Percentiles rank a stretch among this genome's conserved stretches.
phyloP scores from a whole-genome alignment of 345 rosid species.

The Streptanthus diversifolius region DNA sequence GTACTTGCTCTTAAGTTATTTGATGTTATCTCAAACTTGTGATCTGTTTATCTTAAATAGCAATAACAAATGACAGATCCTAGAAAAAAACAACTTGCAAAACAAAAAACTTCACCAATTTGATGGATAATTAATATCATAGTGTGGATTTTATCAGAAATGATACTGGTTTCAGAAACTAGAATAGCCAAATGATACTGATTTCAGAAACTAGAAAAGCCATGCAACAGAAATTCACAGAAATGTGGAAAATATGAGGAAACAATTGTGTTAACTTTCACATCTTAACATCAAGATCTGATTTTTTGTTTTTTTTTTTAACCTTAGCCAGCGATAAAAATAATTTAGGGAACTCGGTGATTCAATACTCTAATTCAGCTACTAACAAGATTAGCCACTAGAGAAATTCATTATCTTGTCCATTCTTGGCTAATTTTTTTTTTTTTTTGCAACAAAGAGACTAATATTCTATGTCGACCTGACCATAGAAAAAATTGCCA shows the following conservation, averaged over 20 bases:
- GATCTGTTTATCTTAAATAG: constrained; percentile 19
- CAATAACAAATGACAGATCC: neutral
- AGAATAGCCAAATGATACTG: too few relatives aligned
- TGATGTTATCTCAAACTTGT: constrained; percentile 13
- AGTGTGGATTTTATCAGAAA: too few relatives aligned
- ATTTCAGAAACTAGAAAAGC: too few relatives aligned
- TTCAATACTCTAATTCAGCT: neutral
- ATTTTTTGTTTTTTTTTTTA: too few relatives aligned
- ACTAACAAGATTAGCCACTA: constrained; percentile 1
- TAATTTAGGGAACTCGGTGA: too few relatives aligned
- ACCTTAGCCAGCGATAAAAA: too few relatives aligned
- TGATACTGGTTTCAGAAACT: too few relatives aligned
- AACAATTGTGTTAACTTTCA: neutral
- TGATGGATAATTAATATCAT: neutral
- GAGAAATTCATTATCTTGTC: neutral
- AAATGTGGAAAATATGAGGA: neutral
- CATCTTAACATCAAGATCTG: too few relatives aligned
- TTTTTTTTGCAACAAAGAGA: neutral
- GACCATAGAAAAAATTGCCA: neutral
- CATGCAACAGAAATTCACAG: neutral
- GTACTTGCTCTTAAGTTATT: neutral
- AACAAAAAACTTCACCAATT: neutral
- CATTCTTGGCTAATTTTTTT: neutral
- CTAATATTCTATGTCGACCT: neutral
- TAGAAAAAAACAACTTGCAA: neutral